These are phyloP conservation scores for Saccharomycopsis hybrid DNA, from an alignment of 1,139 yeast species.

Conservation along the genomic window DNA sequence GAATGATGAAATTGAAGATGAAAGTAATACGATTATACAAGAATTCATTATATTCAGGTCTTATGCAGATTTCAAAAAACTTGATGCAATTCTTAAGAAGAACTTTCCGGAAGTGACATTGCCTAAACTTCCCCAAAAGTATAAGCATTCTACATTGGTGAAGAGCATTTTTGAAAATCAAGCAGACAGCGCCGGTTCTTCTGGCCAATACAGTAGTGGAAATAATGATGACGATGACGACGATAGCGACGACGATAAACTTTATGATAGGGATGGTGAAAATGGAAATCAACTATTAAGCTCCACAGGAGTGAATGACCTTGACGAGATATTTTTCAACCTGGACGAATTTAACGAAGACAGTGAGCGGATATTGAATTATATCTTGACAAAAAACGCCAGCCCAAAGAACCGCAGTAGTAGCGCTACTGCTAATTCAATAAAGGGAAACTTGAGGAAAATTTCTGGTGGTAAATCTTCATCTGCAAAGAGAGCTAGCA, in stretches of 20 bases:
- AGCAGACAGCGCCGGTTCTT: neutral
- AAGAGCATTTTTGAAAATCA: neutral
- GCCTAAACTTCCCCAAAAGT: conserved; percentile 17
- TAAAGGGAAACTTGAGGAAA: neutral
- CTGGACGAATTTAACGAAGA: conserved; percentile 6
- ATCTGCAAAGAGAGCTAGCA: neutral
- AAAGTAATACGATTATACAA: conserved; percentile 6
- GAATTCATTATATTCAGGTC: conserved; percentile 14
- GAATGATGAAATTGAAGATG: neutral
- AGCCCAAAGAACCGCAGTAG: neutral
- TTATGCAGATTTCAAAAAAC: conserved; percentile 15
- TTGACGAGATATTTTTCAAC: conserved; percentile 4
- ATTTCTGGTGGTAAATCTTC: neutral
- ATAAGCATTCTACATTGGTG: conserved; percentile 17
- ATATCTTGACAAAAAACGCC: conserved; percentile 9
- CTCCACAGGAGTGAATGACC: neutral
- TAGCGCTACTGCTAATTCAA: neutral
- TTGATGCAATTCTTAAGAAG: conserved; percentile 11
- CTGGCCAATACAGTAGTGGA: neutral
- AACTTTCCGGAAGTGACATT: conserved; percentile 10
- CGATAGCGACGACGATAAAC: neutral
- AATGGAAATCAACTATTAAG: neutral
- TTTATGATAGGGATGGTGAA: neutral
- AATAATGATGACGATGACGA: neutral
- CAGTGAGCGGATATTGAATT: neutral